phyloP scores from a whole-genome alignment of 176 grass and related monocot genomes.

The Puccinellia tenuiflora region DNA sequence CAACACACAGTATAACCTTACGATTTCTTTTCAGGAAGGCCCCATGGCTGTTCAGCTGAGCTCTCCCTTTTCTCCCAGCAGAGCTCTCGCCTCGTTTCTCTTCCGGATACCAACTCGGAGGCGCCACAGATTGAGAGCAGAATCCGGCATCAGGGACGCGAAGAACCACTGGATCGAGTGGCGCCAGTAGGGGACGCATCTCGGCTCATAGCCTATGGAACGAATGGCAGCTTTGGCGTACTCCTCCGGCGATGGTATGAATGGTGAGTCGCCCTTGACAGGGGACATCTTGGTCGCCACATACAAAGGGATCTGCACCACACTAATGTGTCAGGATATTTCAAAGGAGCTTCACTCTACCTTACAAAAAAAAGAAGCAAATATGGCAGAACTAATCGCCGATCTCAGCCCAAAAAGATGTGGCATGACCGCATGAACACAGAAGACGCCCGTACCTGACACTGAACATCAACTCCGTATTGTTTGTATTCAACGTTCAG shows the following conservation, averaged over 20 bases:
- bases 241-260: slow-evolving; percentile 44
- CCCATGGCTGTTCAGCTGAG: neutral
- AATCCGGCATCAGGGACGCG: slow-evolving; percentile 29
- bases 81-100: slow-evolving; percentile 28
- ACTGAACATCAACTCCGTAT: slow-evolving; percentile 68
- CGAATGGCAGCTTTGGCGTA: slow-evolving; percentile 29
- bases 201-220: slow-evolving; percentile 40
- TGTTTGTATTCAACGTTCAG: slow-evolving; percentile 60
- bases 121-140: slow-evolving; percentile 39
- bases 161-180: slow-evolving; percentile 52
- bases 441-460: slow-evolving; percentile 42
- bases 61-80: neutral
- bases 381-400: neutral
- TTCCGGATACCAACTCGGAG: slow-evolving; percentile 36
- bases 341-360: neutral
- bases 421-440: too few relatives aligned
- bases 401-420: neutral
- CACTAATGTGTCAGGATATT: neutral
- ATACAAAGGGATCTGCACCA: slow-evolving; percentile 47
- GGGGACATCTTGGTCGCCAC: slow-evolving; percentile 57
- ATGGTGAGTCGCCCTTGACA: slow-evolving; percentile 23
- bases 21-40: neutral
- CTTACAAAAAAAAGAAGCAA: neutral
- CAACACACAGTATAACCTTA: neutral
- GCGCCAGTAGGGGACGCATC: slow-evolving; percentile 54